These are phyloP conservation scores for Paxillus ammoniavirescens DNA, from an alignment of 768 basidiomycete genomes.

Conservation along the genomic window DNA sequence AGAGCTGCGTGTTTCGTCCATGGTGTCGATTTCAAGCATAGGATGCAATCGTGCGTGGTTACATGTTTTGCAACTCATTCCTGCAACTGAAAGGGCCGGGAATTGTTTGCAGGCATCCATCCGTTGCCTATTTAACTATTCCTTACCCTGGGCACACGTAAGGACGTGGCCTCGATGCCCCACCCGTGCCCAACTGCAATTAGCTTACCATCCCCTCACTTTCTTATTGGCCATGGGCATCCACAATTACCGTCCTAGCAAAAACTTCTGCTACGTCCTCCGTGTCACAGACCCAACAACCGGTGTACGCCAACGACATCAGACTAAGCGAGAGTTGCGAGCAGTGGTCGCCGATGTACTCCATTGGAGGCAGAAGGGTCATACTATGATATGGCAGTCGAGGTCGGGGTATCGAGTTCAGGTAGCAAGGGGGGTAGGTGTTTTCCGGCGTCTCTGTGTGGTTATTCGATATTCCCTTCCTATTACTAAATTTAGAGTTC, in stretches of 20 bases:
- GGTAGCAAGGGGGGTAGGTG: conserved; percentile 75
- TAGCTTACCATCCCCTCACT: conserved; percentile 45
- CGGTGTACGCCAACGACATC: conserved; percentile 36
- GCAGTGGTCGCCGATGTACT: conserved; percentile 57
- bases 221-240: conserved; percentile 38
- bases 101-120: conserved; percentile 56
- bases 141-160: conserved; percentile 14
- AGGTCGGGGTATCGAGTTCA: conserved; percentile 71
- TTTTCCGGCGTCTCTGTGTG: background rate
- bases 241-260: conserved; percentile 64
- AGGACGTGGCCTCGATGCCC: conserved; percentile 65
- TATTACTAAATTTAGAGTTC: no score
- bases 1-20: conserved; percentile 80
- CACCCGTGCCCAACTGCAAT: conserved; percentile 67
- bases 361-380: conserved; percentile 46
- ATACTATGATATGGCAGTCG: conserved; percentile 49
- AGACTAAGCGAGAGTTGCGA: no score
- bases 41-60: conserved; percentile 55
- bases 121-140: background rate
- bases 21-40: conserved; percentile 71
- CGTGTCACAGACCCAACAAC: conserved; percentile 47
- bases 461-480: background rate
- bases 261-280: conserved; percentile 79
- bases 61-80: background rate
- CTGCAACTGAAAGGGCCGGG: conserved; percentile 47